phyloP scores from a whole-genome alignment of 169 alveolate species.

The Eimeria acervulina region DNA sequence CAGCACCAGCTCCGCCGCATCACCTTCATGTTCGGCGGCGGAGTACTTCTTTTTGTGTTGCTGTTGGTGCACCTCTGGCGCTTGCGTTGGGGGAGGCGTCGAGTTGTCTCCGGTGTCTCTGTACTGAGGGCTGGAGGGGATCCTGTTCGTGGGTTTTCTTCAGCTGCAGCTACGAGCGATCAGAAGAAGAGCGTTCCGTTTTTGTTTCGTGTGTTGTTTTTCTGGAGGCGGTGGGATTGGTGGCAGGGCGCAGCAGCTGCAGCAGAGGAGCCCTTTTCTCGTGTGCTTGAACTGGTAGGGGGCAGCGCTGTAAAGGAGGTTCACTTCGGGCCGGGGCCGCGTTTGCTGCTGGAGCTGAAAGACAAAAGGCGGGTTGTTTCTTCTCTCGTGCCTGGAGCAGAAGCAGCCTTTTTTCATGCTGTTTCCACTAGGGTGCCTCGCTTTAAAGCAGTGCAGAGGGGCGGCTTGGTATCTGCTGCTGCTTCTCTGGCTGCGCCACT shows the following conservation, averaged over 20 bases:
- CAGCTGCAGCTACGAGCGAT: not conserved
- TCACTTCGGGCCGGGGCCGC: conserved; percentile 48
- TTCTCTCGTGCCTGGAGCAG: conserved; percentile 56
- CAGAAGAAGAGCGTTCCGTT: not conserved
- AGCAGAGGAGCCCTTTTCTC: conserved; percentile 30
- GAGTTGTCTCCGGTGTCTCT: not conserved
- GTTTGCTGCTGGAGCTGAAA: conserved; percentile 2
- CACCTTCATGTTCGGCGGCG: not conserved
- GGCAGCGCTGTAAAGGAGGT: conserved; percentile 27
- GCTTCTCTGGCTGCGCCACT: conserved; percentile 17
- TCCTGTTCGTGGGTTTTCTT: no score
- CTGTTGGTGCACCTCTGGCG: conserved; percentile 38
- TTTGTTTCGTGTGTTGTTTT: not conserved
- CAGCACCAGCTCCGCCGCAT: not conserved
- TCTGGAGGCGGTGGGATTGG: not conserved
- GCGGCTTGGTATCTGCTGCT: not conserved
- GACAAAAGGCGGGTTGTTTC: conserved; percentile 18
- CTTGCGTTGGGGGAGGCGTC: not conserved
- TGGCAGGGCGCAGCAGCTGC: not conserved
- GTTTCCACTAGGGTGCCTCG: conserved; percentile 55
- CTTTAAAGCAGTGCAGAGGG: not conserved
- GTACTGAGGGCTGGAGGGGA: not conserved
- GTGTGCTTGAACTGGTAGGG: conserved; percentile 37
- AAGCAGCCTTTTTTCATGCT: conserved; percentile 46
- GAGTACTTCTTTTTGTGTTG: not conserved